phyloP scores from a whole-genome alignment of 2,329 filamentous ascomycete genomes.

The Periconia macrospinosa region DNA sequence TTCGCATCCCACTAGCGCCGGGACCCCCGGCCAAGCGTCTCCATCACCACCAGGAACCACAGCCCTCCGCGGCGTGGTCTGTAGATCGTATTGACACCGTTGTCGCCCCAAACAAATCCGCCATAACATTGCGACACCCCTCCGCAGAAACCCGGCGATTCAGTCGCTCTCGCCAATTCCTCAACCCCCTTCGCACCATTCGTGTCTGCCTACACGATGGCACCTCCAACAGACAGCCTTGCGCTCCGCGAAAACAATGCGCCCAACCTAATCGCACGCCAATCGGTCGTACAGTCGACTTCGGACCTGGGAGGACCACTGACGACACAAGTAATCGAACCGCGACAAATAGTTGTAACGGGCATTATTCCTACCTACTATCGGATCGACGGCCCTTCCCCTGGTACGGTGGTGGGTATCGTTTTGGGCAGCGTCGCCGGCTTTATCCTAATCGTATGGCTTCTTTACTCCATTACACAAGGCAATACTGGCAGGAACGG shows the following conservation, averaged over 20 bases:
- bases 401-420: constrained; percentile 64
- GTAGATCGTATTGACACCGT: neutral
- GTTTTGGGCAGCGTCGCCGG: constrained; percentile 58
- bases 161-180: constrained; percentile 10
- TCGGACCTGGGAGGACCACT: constrained; percentile 16
- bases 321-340: constrained; percentile 13
- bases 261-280: constrained; percentile 18
- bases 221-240: constrained; percentile 24
- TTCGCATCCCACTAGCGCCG: constrained; percentile 24
- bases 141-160: constrained; percentile 12
- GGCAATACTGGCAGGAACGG: constrained; percentile 32
- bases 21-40: constrained; percentile 18
- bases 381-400: constrained; percentile 54
- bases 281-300: constrained; percentile 17
- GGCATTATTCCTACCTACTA: constrained; percentile 65
- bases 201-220: constrained; percentile 19
- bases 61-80: constrained; percentile 18
- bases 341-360: constrained; percentile 21
- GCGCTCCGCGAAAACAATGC: constrained; percentile 16
- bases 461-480: constrained; percentile 49
- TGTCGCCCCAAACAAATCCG: constrained; percentile 7
- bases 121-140: constrained; percentile 7
- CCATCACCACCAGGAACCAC: constrained; percentile 15
- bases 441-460: constrained; percentile 57
- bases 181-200: constrained; percentile 35